A percentile compares a stretch with the other conserved stretches of the same genome.
phyloP scores from a whole-genome alignment of 2,329 filamentous ascomycete genomes.

The Macrophomina tecta region DNA sequence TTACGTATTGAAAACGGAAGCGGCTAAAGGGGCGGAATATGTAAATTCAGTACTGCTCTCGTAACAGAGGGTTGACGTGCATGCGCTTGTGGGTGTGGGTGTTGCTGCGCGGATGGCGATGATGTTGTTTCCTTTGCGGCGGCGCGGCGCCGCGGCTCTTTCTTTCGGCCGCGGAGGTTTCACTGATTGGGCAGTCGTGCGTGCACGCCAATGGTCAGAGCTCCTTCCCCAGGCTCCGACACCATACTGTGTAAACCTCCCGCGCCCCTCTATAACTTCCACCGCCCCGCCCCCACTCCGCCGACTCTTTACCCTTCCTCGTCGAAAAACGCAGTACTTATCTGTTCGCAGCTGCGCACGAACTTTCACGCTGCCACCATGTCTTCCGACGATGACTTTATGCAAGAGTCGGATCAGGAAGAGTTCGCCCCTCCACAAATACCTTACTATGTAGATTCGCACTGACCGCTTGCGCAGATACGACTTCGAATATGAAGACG shows the following conservation, averaged over 20 bases:
- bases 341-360: neutral
- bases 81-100: neutral
- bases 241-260: too few species aligned
- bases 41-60: neutral
- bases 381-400: slow-evolving; percentile 89
- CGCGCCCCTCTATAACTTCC: too few species aligned
- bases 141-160: neutral
- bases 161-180: neutral
- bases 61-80: too few species aligned
- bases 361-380: slow-evolving; percentile 52
- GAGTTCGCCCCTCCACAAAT: slow-evolving; percentile 50
- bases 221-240: too few species aligned
- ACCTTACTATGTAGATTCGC: neutral
- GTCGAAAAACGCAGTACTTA: neutral
- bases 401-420: slow-evolving; percentile 89
- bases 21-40: neutral
- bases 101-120: neutral
- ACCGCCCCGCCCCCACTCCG: too few species aligned
- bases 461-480: slow-evolving; percentile 62
- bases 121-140: slow-evolving; percentile 4
- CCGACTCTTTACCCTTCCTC: too few species aligned
- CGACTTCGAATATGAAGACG: slow-evolving; percentile 97
- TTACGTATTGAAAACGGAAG: neutral
- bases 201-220: too few species aligned
- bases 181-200: neutral